Evolutionary conservation across 345 rosid species (phyloP), one percentile per base, ranked within the genome.

Genomic region (Corchorus capsularis): DNA sequence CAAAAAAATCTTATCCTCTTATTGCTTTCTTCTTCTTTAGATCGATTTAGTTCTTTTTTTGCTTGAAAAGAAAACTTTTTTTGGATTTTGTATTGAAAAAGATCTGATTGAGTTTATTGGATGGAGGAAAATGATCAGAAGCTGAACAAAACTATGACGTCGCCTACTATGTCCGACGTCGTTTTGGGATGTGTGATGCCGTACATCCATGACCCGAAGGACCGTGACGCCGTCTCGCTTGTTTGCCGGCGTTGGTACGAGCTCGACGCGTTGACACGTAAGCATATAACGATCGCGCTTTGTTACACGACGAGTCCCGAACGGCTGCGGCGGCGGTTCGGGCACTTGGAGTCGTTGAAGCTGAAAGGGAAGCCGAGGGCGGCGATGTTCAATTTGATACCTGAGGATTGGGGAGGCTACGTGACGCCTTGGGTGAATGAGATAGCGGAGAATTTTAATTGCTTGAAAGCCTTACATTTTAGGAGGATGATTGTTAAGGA

Each of bases 381-480:
- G 0, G 97, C 98, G n/a, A 91, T 96, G 98, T 93, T 96, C 63
- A 93, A 92, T 72, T 78, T 92, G 43, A 93, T 96, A 37, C 99
- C 97, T 0, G 98, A 93, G 83, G 87, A 93, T 74, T 93, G 99
- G 99, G 99, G 99, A 3, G 99, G 99, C 0, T 84, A 78, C 27
- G 93, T 86, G 2, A 84, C 90, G 6, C 97, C 96, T 0, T 96
- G 98, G 98, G 89, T 91, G 8, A 69, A 65, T 0, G 95, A 86
- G 82, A 92, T 96, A 11, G 78, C 89, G 0, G 47, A 14, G 9
- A 83, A 85, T 0, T 81, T 96, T 3, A 80, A 80, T 72, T 86
- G 85, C 82, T 88, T 96, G 75, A 92, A 79, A 66, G 85, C 92
- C 0, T 83, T 93, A 63, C 99, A 96, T 69, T 91, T 93, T 68